These are phyloP conservation scores for Westerdykella sp. DNA, from an alignment of 2,329 filamentous ascomycete genomes.

Conservation along the genomic window DNA sequence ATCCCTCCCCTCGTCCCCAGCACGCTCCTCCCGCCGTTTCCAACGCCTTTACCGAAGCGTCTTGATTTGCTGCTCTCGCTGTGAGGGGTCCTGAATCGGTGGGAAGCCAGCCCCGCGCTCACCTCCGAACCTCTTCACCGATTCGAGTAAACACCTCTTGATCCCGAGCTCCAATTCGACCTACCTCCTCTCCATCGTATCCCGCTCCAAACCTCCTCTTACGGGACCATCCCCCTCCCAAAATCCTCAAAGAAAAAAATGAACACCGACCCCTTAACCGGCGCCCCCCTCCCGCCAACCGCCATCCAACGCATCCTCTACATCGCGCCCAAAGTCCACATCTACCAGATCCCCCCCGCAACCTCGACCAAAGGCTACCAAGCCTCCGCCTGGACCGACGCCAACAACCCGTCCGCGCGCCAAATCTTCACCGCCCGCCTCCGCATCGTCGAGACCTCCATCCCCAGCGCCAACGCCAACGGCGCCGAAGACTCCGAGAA, in stretches of 20 bases:
- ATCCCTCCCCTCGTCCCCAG: too few species aligned
- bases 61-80: too few species aligned
- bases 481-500: slow-evolving; percentile 42
- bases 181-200: too few species aligned
- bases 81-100: too few species aligned
- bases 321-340: slow-evolving; percentile 66
- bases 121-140: too few species aligned
- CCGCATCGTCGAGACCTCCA: slow-evolving; percentile 69
- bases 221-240: not conserved
- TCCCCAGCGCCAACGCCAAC: slow-evolving; percentile 29
- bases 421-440: slow-evolving; percentile 83
- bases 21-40: too few species aligned
- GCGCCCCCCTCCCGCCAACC: slow-evolving; percentile 60
- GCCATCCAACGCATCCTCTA: slow-evolving; percentile 83
- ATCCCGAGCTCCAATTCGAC: too few species aligned
- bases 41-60: too few species aligned
- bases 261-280: slow-evolving; percentile 67
- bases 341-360: slow-evolving; percentile 82
- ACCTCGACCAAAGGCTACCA: slow-evolving; percentile 72
- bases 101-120: too few species aligned
- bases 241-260: slow-evolving; percentile 42
- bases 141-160: too few species aligned
- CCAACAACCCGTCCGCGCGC: slow-evolving; percentile 50
- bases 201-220: not conserved
- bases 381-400: slow-evolving; percentile 68